phyloP scores from a whole-genome alignment of 495 filamentous ascomycete species.

The Stereocaulon alpinum region DNA sequence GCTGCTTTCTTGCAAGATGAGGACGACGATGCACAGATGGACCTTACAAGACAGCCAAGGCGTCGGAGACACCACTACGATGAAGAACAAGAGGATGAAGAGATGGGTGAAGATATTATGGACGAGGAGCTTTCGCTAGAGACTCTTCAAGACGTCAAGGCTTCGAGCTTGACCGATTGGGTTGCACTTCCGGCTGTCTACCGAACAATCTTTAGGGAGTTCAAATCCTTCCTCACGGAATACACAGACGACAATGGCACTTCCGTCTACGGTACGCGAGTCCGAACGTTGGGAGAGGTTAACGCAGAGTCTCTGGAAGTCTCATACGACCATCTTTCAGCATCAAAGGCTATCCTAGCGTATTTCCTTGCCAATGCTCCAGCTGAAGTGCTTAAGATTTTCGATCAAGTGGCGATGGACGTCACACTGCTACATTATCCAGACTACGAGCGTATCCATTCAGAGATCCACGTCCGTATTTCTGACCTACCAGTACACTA shows the following conservation, averaged over 20 bases:
- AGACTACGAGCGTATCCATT: constrained; percentile 94
- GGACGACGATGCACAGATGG: constrained; percentile 73
- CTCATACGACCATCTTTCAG: constrained; percentile 82
- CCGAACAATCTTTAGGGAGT: constrained; percentile 87
- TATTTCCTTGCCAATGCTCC: constrained; percentile 97
- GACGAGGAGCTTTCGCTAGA: constrained; percentile 89
- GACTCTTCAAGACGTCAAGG: constrained; percentile 87
- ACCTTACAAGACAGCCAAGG: constrained; percentile 71
- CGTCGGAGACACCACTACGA: constrained; percentile 80
- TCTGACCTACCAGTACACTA: constrained; percentile 89
- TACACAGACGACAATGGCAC: constrained; percentile 78
- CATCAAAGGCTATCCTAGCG: constrained; percentile 88
- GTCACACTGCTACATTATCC: constrained; percentile 91
- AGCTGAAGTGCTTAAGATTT: constrained; percentile 84
- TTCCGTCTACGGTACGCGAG: constrained; percentile 89
- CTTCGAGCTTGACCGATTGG: constrained; percentile 88
- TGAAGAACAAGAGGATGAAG: constrained; percentile 79
- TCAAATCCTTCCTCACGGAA: constrained; percentile 94
- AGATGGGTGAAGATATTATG: constrained; percentile 86
- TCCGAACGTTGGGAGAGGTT: constrained; percentile 86
- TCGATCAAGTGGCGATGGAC: constrained; percentile 95
- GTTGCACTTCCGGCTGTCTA: constrained; percentile 82
- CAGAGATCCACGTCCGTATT: constrained; percentile 96
- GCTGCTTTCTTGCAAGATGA: constrained; percentile 80
- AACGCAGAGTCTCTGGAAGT: constrained; percentile 96